phyloP scores from a whole-genome alignment of 148 eudicot species.

The Diospyros kaki region DNA sequence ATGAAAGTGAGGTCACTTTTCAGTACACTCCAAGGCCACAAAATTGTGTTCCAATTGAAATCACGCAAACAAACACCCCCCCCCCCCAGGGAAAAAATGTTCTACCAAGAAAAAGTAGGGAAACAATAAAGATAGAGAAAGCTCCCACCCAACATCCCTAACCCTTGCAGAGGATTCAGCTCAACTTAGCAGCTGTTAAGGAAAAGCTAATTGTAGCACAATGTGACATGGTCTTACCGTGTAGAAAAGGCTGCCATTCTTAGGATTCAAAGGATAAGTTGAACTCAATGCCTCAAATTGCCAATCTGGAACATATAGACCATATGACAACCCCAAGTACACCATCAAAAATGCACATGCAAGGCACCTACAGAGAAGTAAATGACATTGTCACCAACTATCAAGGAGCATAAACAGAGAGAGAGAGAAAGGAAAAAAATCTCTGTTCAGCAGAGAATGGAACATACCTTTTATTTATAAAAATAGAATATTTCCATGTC shows the following conservation, averaged over 20 bases:
- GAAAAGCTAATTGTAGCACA: neutral
- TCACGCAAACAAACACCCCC: neutral
- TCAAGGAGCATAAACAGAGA: neutral
- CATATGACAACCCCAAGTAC: conserved; percentile 60
- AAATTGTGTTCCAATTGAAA: neutral
- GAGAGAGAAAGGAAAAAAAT: neutral
- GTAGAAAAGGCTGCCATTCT: conserved; percentile 34
- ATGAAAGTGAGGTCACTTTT: neutral
- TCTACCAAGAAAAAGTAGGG: no score
- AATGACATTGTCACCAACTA: neutral
- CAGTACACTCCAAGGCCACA: neutral
- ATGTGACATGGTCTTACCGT: conserved; percentile 28
- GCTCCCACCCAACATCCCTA: neutral
- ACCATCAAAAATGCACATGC: conserved; percentile 32
- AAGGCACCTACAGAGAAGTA: conserved; percentile 40
- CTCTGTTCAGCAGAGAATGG: no score
- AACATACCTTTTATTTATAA: no score
- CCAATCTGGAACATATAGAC: conserved; percentile 86
- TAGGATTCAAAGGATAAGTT: conserved; percentile 25
- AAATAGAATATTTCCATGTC: neutral
- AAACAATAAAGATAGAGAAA: neutral
- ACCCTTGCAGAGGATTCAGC: neutral
- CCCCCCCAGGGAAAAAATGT: no score
- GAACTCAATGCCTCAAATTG: conserved; percentile 36
- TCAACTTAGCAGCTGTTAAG: neutral